phyloP scores from a whole-genome alignment of 768 basidiomycete species.

The Suillus sp. region DNA sequence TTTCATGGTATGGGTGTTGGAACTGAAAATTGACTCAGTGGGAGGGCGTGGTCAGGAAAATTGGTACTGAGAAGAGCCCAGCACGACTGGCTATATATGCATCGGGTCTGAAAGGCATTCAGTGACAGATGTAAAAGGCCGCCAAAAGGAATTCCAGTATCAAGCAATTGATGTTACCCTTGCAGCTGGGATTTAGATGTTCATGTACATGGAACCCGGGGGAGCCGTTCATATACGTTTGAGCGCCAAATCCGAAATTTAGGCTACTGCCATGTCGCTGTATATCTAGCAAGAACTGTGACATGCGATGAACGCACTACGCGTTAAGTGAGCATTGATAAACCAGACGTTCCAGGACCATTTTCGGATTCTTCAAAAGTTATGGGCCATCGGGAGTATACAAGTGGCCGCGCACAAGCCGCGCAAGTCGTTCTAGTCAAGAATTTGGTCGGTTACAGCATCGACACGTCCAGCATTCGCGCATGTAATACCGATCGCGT shows the following conservation, averaged over 20 bases:
- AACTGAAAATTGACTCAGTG: background rate
- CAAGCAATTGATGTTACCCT: background rate
- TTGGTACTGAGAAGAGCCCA: background rate
- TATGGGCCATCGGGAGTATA: no score
- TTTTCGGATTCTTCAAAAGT: background rate
- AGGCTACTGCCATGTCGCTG: background rate
- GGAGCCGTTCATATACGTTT: background rate
- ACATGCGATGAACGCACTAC: background rate
- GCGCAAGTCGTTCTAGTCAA: no score
- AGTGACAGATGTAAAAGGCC: background rate
- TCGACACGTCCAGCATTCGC: background rate
- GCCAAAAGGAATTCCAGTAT: background rate
- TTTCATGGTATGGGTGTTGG: background rate
- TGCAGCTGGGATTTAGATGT: background rate
- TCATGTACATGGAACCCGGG: background rate
- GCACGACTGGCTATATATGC: background rate
- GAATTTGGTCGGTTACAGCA: no score
- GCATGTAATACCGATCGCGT: background rate
- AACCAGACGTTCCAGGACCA: background rate
- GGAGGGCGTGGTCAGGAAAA: background rate
- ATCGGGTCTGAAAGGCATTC: background rate
- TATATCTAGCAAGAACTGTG: background rate
- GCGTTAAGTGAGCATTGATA: background rate
- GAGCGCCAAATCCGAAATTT: background rate
- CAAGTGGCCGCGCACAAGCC: no score